Evolutionary conservation across 805 yeast species (phyloP).

Genomic region (Zygotorulaspora chibaensis): DNA sequence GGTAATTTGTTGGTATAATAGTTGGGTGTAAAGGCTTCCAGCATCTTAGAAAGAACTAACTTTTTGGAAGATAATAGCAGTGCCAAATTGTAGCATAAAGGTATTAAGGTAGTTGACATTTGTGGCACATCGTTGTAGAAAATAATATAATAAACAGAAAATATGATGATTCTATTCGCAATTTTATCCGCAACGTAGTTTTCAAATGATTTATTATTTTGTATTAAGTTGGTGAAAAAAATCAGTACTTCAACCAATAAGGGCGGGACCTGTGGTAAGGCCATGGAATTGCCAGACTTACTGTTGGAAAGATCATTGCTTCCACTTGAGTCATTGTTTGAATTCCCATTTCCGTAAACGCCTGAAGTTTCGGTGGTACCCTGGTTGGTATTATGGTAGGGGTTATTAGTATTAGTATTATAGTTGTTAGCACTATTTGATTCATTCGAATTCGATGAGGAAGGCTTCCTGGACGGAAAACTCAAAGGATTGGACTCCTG

Average conservation of each 20-base stretch:
- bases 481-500: slow-evolving; percentile 38
- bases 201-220: slow-evolving; percentile 61
- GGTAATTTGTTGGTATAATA: slow-evolving; percentile 52
- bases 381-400: not conserved
- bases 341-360: slow-evolving; percentile 2
- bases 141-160: slow-evolving; percentile 54
- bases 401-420: not conserved
- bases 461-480: slow-evolving; percentile 11
- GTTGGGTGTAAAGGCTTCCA: slow-evolving; percentile 43
- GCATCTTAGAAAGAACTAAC: slow-evolving; percentile 37
- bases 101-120: slow-evolving; percentile 36
- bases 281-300: slow-evolving; percentile 5
- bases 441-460: slow-evolving; percentile 16
- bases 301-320: slow-evolving; percentile 3
- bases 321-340: slow-evolving; percentile 1
- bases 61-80: slow-evolving; percentile 46
- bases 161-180: slow-evolving; percentile 50
- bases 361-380: not conserved
- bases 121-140: slow-evolving; percentile 34
- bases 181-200: slow-evolving; percentile 42
- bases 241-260: slow-evolving; percentile 59
- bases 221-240: slow-evolving; percentile 71
- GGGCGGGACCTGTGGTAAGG: slow-evolving; percentile 38
- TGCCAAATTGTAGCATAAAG: slow-evolving; percentile 49
- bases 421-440: slow-evolving; percentile 6